Evolutionary conservation across 2,329 filamentous ascomycete species (phyloP), one percentile per base, ranked within the genome.

Genomic region (Fusarium dlaminii): DNA sequence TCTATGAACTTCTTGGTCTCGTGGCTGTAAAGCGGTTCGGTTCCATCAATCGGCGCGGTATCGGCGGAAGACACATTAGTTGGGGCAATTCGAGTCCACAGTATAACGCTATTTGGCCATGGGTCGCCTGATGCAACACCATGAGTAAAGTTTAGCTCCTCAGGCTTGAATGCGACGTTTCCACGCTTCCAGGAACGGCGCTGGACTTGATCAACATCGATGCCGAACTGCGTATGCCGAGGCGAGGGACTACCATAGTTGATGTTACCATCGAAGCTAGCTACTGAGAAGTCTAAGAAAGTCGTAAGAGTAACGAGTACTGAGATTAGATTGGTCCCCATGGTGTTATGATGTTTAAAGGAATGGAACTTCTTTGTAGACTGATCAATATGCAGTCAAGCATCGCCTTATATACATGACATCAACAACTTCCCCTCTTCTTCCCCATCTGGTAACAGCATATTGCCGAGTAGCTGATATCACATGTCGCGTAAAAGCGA

Each of bases 1-100:
- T 63, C 27, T 8, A 63, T 9, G 2, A 63, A 63, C n/a, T 63
- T 63, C 27, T 63, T 59, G 2, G 40, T 59, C 13, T 63, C 60
- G n/a, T 63, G 52, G 15, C 60, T 63, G 15, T 59, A 63, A 5
- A 63, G 55, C 7, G 60, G 52, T 13, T 63, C 52, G 5, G 60
- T 59, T 3, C 60, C 34, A 14, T 59, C 40, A 15, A 63, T 36
- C 2, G 60, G 52, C 1, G 60, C 52, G 8, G 40, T 63, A 3
- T 30, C 32, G 0, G 22, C 8, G 17, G 34, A 36, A 1, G 60
- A 63, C 0, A 9, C 11, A 11, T 30, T 59, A 0, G 10, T 27
- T 29, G 60, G 60, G 5, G 60, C 60, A 40, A 63, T 59, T 12
- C 60, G 60, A 46, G 60, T 63, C 60, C 60, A 63, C 2, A 63